Percentiles rank a stretch among this genome's conserved stretches.
These are phyloP conservation scores for Eucalyptus polyanthemos DNA, from an alignment of 345 rosid genomes.

Conservation along the genomic window DNA sequence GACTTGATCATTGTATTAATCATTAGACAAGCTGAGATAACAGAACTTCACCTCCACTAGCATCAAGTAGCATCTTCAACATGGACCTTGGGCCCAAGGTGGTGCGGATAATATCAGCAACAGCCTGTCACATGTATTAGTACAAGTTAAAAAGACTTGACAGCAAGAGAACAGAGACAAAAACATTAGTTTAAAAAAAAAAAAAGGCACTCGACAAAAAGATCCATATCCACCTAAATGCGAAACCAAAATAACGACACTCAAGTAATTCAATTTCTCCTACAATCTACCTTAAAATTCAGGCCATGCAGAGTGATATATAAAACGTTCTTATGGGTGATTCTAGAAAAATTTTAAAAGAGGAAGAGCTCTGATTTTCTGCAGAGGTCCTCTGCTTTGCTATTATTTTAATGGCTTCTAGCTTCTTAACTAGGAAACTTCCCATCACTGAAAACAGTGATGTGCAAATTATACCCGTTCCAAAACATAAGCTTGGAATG, in stretches of 20 bases:
- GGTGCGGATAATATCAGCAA: constrained; percentile 88
- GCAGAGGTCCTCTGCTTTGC: neutral
- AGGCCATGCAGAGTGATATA: neutral
- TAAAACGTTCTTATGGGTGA: neutral
- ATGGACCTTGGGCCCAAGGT: constrained; percentile 96
- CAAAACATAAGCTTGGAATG: neutral
- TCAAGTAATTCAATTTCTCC: neutral
- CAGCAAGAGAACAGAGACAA: neutral
- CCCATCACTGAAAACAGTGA: neutral
- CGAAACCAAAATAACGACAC: neutral
- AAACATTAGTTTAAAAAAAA: neutral
- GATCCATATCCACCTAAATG: neutral
- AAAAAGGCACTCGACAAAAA: neutral
- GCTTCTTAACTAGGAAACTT: neutral
- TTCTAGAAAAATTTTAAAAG: neutral
- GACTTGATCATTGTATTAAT: neutral
- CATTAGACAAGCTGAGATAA: neutral
- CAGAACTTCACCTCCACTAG: constrained; percentile 51
- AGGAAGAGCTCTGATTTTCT: neutral
- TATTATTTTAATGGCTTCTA: neutral
- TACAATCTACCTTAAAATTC: neutral
- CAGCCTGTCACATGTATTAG: constrained; percentile 33
- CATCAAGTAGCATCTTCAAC: constrained; percentile 96
- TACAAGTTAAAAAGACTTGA: neutral
- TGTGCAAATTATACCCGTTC: neutral